phyloP scores from a whole-genome alignment of 768 basidiomycete genomes.

The Podaxis rugospora region DNA sequence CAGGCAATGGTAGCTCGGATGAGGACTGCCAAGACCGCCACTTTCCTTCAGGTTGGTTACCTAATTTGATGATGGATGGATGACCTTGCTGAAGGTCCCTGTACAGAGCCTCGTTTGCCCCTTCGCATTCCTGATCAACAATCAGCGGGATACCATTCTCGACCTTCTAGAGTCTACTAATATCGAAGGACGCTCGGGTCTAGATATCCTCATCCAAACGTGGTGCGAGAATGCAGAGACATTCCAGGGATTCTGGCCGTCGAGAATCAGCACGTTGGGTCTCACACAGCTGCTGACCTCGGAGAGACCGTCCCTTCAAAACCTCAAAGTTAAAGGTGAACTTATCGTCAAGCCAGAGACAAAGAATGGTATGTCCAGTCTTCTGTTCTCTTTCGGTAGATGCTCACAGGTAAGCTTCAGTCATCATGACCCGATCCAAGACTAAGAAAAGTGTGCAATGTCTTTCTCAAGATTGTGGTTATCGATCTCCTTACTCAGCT shows the following conservation, averaged over 20 bases:
- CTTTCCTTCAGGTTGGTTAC: conserved; percentile 74
- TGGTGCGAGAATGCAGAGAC: conserved; percentile 96
- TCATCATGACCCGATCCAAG: conserved; percentile 94
- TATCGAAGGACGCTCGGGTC: conserved; percentile 55
- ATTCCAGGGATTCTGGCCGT: conserved; percentile 94
- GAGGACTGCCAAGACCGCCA: conserved; percentile 81
- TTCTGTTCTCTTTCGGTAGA: conserved; percentile 10
- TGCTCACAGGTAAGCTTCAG: conserved; percentile 38
- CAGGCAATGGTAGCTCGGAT: conserved; percentile 82
- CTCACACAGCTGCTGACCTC: conserved; percentile 69
- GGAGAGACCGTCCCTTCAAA: conserved; percentile 61
- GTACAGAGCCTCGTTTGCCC: conserved; percentile 82
- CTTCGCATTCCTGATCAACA: conserved; percentile 89
- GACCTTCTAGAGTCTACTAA: conserved; percentile 67
- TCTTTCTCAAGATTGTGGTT: conserved; percentile 1
- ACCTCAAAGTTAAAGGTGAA: conserved; percentile 83
- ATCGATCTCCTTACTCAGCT: conserved; percentile 10
- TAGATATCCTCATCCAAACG: conserved; percentile 85
- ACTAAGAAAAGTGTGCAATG: conserved; percentile 72
- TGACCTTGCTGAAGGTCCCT: not conserved
- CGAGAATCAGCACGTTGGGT: conserved; percentile 79
- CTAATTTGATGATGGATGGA: not conserved
- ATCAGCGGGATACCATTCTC: conserved; percentile 78
- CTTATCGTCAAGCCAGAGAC: conserved; percentile 81
- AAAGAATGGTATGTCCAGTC: conserved; percentile 65